Percentiles rank a stretch among this genome's conserved stretches.
Conservation (phyloP, 331 rosid genomes). For the Erythrophleum ivorense region DNA sequence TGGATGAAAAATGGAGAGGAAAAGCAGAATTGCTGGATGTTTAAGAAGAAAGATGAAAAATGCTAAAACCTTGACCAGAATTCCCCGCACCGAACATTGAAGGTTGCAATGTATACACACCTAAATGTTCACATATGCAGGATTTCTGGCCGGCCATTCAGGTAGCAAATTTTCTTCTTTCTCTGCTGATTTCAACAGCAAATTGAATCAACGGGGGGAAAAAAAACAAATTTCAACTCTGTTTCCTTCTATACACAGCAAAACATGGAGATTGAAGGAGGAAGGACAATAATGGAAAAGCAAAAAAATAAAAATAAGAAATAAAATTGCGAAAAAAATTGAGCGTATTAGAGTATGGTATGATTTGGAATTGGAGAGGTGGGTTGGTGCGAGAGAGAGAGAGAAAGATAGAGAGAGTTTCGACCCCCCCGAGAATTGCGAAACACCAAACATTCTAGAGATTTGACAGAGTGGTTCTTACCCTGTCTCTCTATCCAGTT, state of each 20-base stretch:
- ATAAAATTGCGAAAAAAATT: conserved; percentile 12
- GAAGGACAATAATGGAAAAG: conserved; percentile 61
- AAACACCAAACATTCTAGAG: conserved; percentile 41
- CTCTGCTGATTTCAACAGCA: conserved; percentile 24
- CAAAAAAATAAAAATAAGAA: background rate
- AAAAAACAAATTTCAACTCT: background rate
- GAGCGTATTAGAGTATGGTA: conserved; percentile 37
- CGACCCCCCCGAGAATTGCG: conserved; percentile 49
- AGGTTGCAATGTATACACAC: conserved; percentile 22
- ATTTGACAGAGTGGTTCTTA: conserved; percentile 40
- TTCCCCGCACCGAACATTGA: conserved; percentile 41
- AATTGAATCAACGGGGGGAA: conserved; percentile 14
- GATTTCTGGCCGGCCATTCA: conserved; percentile 34
- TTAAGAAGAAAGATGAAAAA: background rate
- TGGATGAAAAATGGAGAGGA: too few relatives aligned
- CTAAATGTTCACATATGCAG: conserved; percentile 36
- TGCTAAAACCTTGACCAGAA: conserved; percentile 46
- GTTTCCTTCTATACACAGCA: conserved; percentile 28
- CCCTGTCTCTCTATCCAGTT: background rate
- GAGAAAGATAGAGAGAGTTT: conserved; percentile 39
- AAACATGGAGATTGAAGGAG: conserved; percentile 33
- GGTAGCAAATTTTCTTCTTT: conserved; percentile 31
- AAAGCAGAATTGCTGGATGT: too few relatives aligned
- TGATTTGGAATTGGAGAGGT: conserved; percentile 56
- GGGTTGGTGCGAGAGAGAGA: conserved; percentile 40